Evolutionary conservation across 108 stramenopile genomes (phyloP), one percentile per base, ranked within the genome.

Genomic region (Nitzschia putrida): DNA sequence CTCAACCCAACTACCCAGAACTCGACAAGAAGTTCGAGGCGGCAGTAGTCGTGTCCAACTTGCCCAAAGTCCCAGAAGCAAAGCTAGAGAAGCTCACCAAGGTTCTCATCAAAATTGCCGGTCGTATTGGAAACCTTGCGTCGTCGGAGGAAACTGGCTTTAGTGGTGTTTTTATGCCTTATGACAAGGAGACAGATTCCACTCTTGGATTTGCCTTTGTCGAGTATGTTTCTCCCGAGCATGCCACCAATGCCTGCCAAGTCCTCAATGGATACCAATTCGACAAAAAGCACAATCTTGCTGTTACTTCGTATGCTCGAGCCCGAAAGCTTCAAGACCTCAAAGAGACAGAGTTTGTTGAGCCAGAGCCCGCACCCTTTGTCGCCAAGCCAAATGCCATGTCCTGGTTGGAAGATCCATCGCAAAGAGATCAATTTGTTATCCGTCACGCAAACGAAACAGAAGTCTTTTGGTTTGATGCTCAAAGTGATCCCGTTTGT

Each of bases 391-490:
- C 95, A 12, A 94, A 97, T 65, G 81, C 89, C n/a, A 87, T 73
- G 69, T 66, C 68, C 2, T 98, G 97, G 97, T 76, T 98, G 57
- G 90, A 90, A 60, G 98, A 98, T 84, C 80, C 90, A 16, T 76
- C 76, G 58, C 93, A 94, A 69, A 80, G 98, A 14, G 98, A 98
- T 76, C 87, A 93, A 66, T 98, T 95, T 73, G 91, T 90, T 37
- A 85, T 97, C 51, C 94, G 98, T 13, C 88, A 95, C 52, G 91
- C 86, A 42, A 87, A 78, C 29, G 98, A 98, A 78, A 97, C 98
- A 10, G 87, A 80, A 9, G 91, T 98, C 1, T 73, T 81, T 57
- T 98, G 98, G 98, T 80, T 57, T 60, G 94, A 96, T 72, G 84
- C 81, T n/a, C 81, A 82, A 63, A 85, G 74, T 50, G 85, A 82